Percentiles rank a stretch among this genome's conserved stretches.
These are phyloP conservation scores for Trichosporon coremiiforme DNA, from an alignment of 1,284 basidiomycete species.

Conservation along the genomic window DNA sequence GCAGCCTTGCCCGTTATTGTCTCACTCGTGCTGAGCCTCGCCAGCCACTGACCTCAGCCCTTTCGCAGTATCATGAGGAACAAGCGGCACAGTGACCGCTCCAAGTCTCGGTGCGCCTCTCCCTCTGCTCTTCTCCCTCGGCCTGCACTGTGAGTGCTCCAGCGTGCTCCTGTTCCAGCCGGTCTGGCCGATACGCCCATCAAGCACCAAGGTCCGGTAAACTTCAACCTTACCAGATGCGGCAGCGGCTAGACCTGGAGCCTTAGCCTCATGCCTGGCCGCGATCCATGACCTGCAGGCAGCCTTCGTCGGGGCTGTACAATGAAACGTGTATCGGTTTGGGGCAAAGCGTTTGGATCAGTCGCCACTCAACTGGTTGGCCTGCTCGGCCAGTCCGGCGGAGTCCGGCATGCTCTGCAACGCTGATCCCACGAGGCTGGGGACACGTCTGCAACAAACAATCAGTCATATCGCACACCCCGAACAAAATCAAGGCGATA, in stretches of 20 bases:
- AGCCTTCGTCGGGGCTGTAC: background rate
- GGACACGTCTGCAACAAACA: background rate
- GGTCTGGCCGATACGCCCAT: background rate
- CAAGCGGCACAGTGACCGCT: background rate
- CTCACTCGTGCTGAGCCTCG: constrained; percentile 6
- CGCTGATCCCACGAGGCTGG: background rate
- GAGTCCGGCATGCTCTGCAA: too few species aligned
- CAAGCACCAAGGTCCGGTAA: background rate
- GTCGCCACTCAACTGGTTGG: background rate
- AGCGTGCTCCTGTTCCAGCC: background rate
- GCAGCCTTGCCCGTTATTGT: background rate
- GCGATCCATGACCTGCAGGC: background rate
- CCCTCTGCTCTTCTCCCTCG: background rate
- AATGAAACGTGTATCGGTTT: background rate
- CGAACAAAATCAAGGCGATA: background rate
- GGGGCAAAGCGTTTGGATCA: background rate
- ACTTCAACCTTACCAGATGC: background rate
- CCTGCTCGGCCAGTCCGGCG: too few species aligned
- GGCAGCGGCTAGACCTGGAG: background rate
- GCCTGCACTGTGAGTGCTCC: background rate
- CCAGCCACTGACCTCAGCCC: background rate
- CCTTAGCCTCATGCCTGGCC: background rate
- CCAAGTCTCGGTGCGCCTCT: background rate
- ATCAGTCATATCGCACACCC: background rate
- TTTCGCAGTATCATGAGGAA: background rate